Evolutionary conservation across 176 grass and related monocot genomes (phyloP).

Genomic region (Bromus sterilis): DNA sequence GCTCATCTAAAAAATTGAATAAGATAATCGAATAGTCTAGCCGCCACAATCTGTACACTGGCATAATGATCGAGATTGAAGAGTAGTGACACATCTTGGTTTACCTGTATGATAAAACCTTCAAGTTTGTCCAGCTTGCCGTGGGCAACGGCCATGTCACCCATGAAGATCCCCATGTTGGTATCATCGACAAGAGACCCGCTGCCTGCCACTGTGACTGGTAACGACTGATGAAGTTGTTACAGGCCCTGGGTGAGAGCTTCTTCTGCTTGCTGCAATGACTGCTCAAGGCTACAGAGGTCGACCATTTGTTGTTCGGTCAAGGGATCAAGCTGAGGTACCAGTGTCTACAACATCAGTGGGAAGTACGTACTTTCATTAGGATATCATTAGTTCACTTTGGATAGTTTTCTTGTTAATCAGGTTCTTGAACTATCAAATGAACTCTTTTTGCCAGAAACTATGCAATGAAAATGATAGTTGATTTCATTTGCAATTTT

Average conservation of each 20-base stretch:
- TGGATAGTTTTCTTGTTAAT: neutral
- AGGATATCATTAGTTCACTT: no score
- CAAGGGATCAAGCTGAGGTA: no score
- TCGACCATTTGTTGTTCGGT: slow-evolving; percentile 58
- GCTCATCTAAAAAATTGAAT: neutral
- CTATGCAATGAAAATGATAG: neutral
- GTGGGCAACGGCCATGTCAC: slow-evolving; percentile 69
- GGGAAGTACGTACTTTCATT: no score
- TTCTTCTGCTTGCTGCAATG: slow-evolving; percentile 77
- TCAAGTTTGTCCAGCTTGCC: slow-evolving; percentile 73
- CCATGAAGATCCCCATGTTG: no score
- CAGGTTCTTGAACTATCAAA: neutral
- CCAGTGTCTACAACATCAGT: no score
- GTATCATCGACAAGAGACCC: no score
- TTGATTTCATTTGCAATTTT: neutral
- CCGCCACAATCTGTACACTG: neutral
- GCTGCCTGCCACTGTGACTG: no score
- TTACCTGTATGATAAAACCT: slow-evolving; percentile 82
- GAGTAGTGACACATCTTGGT: neutral
- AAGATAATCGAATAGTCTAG: neutral
- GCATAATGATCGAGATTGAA: neutral
- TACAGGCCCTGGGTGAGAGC: no score
- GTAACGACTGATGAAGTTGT: no score
- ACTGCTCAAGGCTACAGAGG: slow-evolving; percentile 70
- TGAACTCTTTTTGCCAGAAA: neutral